phyloP scores from a whole-genome alignment of 495 filamentous ascomycete genomes.

The Apiosordaria backusii region DNA sequence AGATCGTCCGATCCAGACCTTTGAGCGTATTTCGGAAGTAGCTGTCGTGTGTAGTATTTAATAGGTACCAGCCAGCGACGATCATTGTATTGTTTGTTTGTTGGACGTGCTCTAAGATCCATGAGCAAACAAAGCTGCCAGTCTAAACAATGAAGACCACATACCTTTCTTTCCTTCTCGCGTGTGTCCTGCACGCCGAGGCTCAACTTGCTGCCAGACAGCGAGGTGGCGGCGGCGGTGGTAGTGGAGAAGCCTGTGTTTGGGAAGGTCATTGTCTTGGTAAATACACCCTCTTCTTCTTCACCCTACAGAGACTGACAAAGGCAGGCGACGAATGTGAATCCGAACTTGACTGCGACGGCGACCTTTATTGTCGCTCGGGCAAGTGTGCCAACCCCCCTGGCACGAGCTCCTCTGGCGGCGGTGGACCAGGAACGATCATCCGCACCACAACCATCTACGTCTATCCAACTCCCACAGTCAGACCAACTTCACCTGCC shows the following conservation, averaged over 20 bases:
- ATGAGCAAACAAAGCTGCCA: too few species aligned
- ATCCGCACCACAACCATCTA: conserved; percentile 10
- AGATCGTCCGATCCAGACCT: not conserved
- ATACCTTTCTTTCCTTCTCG: conserved; percentile 9
- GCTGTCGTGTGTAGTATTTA: not conserved
- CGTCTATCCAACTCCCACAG: conserved; percentile 10
- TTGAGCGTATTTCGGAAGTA: not conserved
- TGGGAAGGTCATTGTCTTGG: conserved; percentile 31
- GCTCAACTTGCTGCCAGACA: conserved; percentile 12
- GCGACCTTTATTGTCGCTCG: conserved; percentile 19
- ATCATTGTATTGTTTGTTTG: not conserved
- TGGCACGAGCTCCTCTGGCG: not conserved
- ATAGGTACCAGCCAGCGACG: not conserved
- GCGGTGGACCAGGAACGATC: not conserved
- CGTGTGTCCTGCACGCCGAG: conserved; percentile 1
- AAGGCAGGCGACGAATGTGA: conserved; percentile 22
- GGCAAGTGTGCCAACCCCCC: conserved; percentile 16
- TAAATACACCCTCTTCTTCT: not conserved
- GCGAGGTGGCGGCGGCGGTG: conserved; percentile 5
- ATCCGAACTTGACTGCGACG: conserved; percentile 24
- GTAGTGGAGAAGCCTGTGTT: conserved; percentile 9
- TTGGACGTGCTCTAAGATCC: too few species aligned
- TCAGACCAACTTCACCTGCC: conserved; percentile 9
- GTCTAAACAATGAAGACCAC: conserved; percentile 11
- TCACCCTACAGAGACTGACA: conserved; percentile 3